A percentile compares a stretch with the other conserved stretches of the same genome.
These are phyloP conservation scores for Puccinia hordei DNA, from an alignment of 1,284 basidiomycete genomes.

Conservation along the genomic window DNA sequence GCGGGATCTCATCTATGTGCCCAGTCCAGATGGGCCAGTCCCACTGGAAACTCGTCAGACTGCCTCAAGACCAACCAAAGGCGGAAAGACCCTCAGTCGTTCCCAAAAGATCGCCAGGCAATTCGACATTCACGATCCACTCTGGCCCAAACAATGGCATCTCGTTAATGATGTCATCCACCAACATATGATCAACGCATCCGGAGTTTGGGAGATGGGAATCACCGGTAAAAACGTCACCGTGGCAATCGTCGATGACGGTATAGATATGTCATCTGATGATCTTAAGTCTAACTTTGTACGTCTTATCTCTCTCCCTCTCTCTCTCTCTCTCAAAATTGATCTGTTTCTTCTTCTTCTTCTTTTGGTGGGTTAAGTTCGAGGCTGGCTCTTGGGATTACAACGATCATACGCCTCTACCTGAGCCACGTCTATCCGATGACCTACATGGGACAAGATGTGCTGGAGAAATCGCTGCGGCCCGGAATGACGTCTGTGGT, in stretches of 20 bases:
- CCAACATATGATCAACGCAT: conserved; percentile 80
- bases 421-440: conserved; percentile 81
- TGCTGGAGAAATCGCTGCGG: conserved; percentile 95
- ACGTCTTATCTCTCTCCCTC: conserved; percentile 19
- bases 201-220: conserved; percentile 80
- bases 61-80: conserved; percentile 16
- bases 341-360: neutral
- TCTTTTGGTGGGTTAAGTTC: conserved; percentile 65
- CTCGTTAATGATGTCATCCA: conserved; percentile 74
- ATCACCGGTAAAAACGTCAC: conserved; percentile 83
- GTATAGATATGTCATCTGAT: conserved; percentile 73
- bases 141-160: conserved; percentile 91
- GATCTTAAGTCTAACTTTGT: conserved; percentile 59
- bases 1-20: conserved; percentile 58
- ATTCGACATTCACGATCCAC: conserved; percentile 79
- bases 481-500: conserved; percentile 92
- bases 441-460: conserved; percentile 98
- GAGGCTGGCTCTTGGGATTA: conserved; percentile 91
- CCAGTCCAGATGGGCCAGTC: conserved; percentile 36
- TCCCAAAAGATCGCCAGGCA: conserved; percentile 49
- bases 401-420: conserved; percentile 86
- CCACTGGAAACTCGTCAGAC: conserved; percentile 13
- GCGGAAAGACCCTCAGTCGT: neutral
- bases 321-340: neutral
- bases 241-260: conserved; percentile 91